These are phyloP conservation scores for Gynandropsis gynandra DNA, from an alignment of 345 rosid species.

Conservation along the genomic window DNA sequence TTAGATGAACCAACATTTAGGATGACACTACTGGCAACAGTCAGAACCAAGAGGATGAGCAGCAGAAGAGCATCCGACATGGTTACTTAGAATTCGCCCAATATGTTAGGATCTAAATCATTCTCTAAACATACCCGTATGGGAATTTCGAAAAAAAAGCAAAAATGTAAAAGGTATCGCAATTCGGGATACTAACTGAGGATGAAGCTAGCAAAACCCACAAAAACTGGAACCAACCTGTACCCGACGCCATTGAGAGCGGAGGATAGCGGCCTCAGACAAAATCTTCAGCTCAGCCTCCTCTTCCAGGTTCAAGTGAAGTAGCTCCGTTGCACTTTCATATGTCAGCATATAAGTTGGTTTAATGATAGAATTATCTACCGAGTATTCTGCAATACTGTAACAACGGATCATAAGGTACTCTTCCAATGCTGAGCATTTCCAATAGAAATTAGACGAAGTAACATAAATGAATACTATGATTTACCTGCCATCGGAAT, in stretches of 20 bases:
- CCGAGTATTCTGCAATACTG: slow-evolving; percentile 86
- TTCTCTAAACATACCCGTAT: too few species aligned
- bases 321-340: slow-evolving; percentile 90
- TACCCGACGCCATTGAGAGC: slow-evolving; percentile 72
- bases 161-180: too few species aligned
- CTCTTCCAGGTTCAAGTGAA: slow-evolving; percentile 80
- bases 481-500: slow-evolving; percentile 78
- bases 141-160: too few species aligned
- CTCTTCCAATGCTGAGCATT: slow-evolving; percentile 3
- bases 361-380: slow-evolving; percentile 64
- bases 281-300: slow-evolving; percentile 70
- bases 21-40: too few species aligned
- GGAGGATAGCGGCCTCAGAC: slow-evolving; percentile 68
- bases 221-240: slow-evolving; percentile 82
- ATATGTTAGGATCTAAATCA: too few species aligned
- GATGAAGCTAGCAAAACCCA: too few species aligned
- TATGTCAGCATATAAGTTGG: slow-evolving; percentile 98
- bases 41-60: too few species aligned
- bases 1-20: slow-evolving; percentile 7
- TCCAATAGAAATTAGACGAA: too few species aligned
- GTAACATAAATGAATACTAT: slow-evolving; percentile 7
- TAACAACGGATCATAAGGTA: slow-evolving; percentile 11
- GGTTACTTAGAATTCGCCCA: neutral
- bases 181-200: too few species aligned
- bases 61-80: neutral